Evolutionary conservation across 768 basidiomycete genomes (phyloP).

Genomic region (Lanmaoa rubissima): DNA sequence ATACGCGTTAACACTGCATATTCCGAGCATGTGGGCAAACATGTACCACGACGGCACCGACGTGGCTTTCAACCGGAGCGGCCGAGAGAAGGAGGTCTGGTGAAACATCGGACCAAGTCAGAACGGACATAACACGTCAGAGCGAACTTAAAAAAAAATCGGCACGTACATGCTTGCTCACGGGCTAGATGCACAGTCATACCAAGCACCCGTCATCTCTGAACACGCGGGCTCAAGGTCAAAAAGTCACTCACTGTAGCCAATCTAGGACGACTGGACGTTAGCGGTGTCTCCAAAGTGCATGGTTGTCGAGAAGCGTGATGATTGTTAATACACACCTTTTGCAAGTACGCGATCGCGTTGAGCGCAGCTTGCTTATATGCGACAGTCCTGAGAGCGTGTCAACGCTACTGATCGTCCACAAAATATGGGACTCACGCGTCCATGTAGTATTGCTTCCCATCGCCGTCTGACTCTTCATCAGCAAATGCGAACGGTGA

Average conservation of each 20-base stretch:
- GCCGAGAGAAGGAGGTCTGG: conserved; percentile 66
- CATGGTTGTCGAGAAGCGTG: no score
- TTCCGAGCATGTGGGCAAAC: not conserved
- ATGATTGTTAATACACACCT: conserved; percentile 36
- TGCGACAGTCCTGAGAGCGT: conserved; percentile 55
- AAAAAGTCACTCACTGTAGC: conserved; percentile 55
- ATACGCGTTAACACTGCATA: not conserved
- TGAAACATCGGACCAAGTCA: not conserved
- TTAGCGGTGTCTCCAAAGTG: not conserved
- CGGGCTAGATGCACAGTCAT: conserved; percentile 44
- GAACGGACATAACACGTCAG: not conserved
- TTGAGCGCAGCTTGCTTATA: conserved; percentile 81
- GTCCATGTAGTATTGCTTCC: conserved; percentile 77
- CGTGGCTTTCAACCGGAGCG: conserved; percentile 67
- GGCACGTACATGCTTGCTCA: conserved; percentile 65
- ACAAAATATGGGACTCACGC: conserved; percentile 42
- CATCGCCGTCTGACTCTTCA: conserved; percentile 54
- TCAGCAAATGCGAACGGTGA: conserved; percentile 1
- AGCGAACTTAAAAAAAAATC: not conserved
- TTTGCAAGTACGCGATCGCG: conserved; percentile 69
- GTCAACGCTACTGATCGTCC: not conserved
- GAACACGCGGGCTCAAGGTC: not conserved
- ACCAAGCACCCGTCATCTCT: not conserved
- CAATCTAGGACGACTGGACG: conserved; percentile 43
- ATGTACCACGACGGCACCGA: conserved; percentile 67